Evolutionary conservation across 345 rosid genomes (phyloP).

Genomic region (Corchorus capsularis): DNA sequence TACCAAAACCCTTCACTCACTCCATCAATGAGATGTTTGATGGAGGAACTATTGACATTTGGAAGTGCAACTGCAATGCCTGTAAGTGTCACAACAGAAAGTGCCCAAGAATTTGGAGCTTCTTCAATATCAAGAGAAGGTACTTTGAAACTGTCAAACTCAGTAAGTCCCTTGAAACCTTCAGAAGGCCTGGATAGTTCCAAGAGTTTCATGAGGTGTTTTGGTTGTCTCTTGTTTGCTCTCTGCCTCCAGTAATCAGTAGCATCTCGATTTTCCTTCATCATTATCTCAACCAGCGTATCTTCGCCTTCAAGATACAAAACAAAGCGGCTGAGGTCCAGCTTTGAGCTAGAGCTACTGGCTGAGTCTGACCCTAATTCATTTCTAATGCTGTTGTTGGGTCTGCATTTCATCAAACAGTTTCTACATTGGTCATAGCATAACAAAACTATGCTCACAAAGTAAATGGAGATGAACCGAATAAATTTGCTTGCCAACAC

Average conservation of each 20-base stretch:
- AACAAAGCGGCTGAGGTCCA: conserved; percentile 63
- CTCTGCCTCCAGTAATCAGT: conserved; percentile 57
- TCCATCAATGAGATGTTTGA: conserved; percentile 42
- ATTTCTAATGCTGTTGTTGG: conserved; percentile 29
- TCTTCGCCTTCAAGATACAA: conserved; percentile 89
- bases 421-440: conserved; percentile 27
- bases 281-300: conserved; percentile 55
- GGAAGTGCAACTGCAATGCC: conserved; percentile 73
- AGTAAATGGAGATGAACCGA: too few species aligned
- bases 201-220: conserved; percentile 52
- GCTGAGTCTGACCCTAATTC: conserved; percentile 40
- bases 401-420: conserved; percentile 25
- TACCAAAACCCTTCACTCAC: conserved; percentile 65
- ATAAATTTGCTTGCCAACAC: too few species aligned
- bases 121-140: conserved; percentile 50
- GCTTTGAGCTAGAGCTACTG: conserved; percentile 31
- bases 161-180: conserved; percentile 58
- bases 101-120: conserved; percentile 87
- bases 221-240: conserved; percentile 59
- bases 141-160: conserved; percentile 59
- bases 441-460: too few species aligned
- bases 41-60: conserved; percentile 28
- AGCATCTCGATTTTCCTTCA: conserved; percentile 59
- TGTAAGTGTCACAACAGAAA: conserved; percentile 72
- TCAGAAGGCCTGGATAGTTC: conserved; percentile 40